Conservation (phyloP, 2,329 filamentous ascomycete genomes). For the Colletotrichum phormii region DNA sequence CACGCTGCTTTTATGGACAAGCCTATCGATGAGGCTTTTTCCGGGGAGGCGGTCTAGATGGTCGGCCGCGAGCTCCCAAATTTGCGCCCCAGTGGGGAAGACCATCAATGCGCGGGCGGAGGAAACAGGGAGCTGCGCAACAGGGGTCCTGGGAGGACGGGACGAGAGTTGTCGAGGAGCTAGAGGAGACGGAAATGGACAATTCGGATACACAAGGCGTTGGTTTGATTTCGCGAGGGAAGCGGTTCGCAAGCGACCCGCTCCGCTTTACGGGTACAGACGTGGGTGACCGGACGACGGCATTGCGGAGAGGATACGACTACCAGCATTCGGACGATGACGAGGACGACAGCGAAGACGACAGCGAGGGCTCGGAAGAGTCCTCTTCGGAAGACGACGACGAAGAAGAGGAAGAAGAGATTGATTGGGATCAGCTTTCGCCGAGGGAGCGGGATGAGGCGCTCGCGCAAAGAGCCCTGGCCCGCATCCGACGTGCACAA, state of each 20-base stretch:
- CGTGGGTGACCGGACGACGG: slow-evolving; percentile 56
- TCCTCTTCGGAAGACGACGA: slow-evolving; percentile 51
- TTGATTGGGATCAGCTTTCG: slow-evolving; percentile 63
- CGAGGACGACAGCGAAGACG: slow-evolving; percentile 51
- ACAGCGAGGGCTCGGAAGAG: slow-evolving; percentile 53
- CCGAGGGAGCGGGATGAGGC: slow-evolving; percentile 77
- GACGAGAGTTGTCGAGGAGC: slow-evolving; percentile 71
- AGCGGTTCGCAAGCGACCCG: slow-evolving; percentile 69
- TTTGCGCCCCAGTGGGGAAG: slow-evolving; percentile 97
- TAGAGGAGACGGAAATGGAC: slow-evolving; percentile 67
- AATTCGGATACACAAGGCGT: slow-evolving; percentile 67
- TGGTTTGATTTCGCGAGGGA: slow-evolving; percentile 59
- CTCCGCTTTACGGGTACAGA: slow-evolving; percentile 72
- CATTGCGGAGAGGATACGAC: slow-evolving; percentile 51
- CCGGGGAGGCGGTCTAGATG: slow-evolving; percentile 99
- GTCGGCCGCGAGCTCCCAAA: slow-evolving; percentile 99
- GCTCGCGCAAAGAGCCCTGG: slow-evolving; percentile 81
- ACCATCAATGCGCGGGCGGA: slow-evolving; percentile 91
- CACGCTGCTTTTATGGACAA: slow-evolving; percentile 97
- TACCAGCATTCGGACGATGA: slow-evolving; percentile 51
- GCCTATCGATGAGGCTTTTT: slow-evolving; percentile 99
- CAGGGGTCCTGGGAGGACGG: slow-evolving; percentile 55
- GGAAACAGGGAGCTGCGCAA: slow-evolving; percentile 63
- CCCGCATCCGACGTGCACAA: slow-evolving; percentile 83
- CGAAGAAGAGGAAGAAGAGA: slow-evolving; percentile 57